Base-by-base conservation (phyloP, 2,329 filamentous ascomycete species). In the Leptosphaerulina australis region DNA sequence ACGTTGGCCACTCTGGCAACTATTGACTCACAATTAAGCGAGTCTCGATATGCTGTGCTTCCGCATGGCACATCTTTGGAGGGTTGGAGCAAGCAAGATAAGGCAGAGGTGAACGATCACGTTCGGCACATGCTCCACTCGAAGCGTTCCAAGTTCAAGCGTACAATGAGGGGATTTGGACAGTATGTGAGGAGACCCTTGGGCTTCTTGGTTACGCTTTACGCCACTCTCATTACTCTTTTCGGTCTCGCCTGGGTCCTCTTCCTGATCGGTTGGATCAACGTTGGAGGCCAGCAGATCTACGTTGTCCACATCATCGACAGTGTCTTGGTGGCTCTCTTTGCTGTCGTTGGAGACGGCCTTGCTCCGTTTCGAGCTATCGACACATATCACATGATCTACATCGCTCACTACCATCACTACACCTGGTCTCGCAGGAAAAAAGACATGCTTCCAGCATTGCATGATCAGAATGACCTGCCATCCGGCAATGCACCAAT, bases 211-310 rank as follows among this genome's bases (percentile, higher is more conserved):
- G 88, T 96, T 50, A 94, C 90, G 0, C 74, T 95, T 3, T 96
- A 96, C 70, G 90, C 90, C 7, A 86, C 83, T 1, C 78, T 93
- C 15, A 92, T 96, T 61, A 94, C 90, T 0, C 78, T 92, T 0
- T 96, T 95, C 62, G 90, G 90, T 64, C 79, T 93, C 10, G 88
- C 88, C 0, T 96, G 90, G 91, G 90, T 96, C 1, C 81, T 95
- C n/a, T 94, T 93, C 74, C 77, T 95, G 45, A 96, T 96, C 68
- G 89, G 83, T 37, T 95, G 90, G 90, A 90, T 94, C 67, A 91
- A 91, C 56, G 87, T 93, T 15, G 89, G 88, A 15, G 83, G 84
- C 22, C 79, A 81, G 61, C 88, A 93, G 68, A 75, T 83, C 3
- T 93, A 78, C 12, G 74, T 80, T 2, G 72, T 79, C 12, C 78